These are phyloP conservation scores for Wolfiporia cocos DNA, from an alignment of 1,284 basidiomycete species.

Conservation along the genomic window DNA sequence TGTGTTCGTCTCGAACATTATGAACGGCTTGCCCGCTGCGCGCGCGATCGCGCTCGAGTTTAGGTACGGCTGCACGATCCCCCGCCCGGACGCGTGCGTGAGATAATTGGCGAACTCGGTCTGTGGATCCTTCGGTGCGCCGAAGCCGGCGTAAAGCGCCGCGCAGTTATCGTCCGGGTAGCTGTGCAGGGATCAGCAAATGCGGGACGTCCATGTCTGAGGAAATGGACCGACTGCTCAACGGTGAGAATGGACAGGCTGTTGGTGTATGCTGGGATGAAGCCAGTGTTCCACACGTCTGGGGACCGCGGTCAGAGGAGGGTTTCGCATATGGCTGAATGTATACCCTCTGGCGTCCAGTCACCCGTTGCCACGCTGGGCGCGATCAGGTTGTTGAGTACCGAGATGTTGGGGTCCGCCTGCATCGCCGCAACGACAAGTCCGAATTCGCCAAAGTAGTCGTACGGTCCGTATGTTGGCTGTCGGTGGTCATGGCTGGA, in stretches of 20 bases:
- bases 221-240: constrained; percentile 3
- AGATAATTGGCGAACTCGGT: constrained; percentile 50
- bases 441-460: constrained; percentile 47
- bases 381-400: constrained; percentile 48
- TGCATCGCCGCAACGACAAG: constrained; percentile 34
- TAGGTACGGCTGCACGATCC: constrained; percentile 44
- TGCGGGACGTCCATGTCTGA: neutral
- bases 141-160: constrained; percentile 28
- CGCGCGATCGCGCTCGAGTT: constrained; percentile 42
- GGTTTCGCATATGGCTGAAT: neutral
- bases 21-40: constrained; percentile 33
- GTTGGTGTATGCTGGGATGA: constrained; percentile 40
- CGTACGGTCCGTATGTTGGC: constrained; percentile 29
- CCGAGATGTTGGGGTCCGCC: constrained; percentile 33
- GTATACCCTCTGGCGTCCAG: constrained; percentile 38
- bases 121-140: constrained; percentile 38
- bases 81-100: constrained; percentile 44
- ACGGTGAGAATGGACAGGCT: constrained; percentile 37
- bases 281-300: constrained; percentile 53
- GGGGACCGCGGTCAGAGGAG: neutral
- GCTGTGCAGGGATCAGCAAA: constrained; percentile 16
- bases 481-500: constrained; percentile 24
- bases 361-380: constrained; percentile 47
- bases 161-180: constrained; percentile 42
- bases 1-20: constrained; percentile 80